These are phyloP conservation scores for Cymbopogon flexuosus DNA, from an alignment of 202 grass and related monocot species.

Conservation along the genomic window DNA sequence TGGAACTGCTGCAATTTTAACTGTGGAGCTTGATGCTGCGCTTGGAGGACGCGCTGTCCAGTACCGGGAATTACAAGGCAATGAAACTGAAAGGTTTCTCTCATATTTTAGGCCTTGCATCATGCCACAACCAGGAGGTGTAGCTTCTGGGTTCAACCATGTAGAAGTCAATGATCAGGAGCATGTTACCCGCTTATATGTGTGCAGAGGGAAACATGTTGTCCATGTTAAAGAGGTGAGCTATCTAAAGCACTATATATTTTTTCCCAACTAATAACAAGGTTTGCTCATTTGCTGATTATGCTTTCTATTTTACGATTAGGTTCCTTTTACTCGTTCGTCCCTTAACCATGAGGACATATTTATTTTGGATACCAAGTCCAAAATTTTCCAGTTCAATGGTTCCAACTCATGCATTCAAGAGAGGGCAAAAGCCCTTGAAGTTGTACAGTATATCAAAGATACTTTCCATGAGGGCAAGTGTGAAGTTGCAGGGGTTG, in stretches of 20 bases:
- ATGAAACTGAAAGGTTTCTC: constrained; percentile 93
- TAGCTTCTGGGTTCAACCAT: constrained; percentile 85
- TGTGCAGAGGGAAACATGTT: constrained; percentile 91
- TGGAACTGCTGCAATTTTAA: constrained; percentile 77
- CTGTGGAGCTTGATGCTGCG: constrained; percentile 83
- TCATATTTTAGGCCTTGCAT: constrained; percentile 97
- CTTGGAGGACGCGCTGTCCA: constrained; percentile 93
- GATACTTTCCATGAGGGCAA: constrained; percentile 90
- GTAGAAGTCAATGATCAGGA: constrained; percentile 66
- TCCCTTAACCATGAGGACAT: constrained; percentile 94
- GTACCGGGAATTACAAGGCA: constrained; percentile 84
- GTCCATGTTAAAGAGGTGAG: constrained; percentile 98
- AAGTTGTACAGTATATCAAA: constrained; percentile 95
- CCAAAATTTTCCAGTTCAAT: constrained; percentile 99
- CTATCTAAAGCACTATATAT: constrained; percentile 13
- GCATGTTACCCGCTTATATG: constrained; percentile 70
- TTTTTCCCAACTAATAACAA: neutral
- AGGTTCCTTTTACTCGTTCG: constrained; percentile 84
- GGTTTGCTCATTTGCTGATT: constrained; percentile 4
- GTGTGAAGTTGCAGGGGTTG: constrained; percentile 81
- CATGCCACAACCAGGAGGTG: constrained; percentile 81
- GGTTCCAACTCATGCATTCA: constrained; percentile 96
- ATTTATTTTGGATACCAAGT: constrained; percentile 90
- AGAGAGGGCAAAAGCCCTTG: constrained; percentile 98
- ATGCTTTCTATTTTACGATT: constrained; percentile 22